phyloP scores from a whole-genome alignment of 164 flowering plant genomes.

The Sextonia rubra region DNA sequence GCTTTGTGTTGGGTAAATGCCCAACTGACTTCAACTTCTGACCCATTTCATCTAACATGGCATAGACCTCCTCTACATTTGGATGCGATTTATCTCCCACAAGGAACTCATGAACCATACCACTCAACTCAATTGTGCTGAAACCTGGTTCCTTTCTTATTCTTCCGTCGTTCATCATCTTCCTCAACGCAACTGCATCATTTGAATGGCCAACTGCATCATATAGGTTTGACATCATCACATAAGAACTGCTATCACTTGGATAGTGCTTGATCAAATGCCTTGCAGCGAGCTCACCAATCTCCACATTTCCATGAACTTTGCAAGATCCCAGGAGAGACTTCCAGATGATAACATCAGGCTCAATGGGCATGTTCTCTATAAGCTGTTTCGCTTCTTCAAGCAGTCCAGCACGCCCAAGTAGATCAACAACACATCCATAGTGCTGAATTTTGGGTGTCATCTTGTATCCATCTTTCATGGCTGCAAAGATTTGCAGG shows the following conservation, averaged over 20 bases:
- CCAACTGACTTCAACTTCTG: conserved; percentile 8
- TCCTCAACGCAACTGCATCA: conserved; percentile 13
- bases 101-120: conserved; percentile 13
- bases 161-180: conserved; percentile 12
- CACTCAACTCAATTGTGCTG: conserved; percentile 16
- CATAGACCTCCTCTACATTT: conserved; percentile 10
- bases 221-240: conserved; percentile 15
- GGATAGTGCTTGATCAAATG: conserved; percentile 12
- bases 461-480: conserved; percentile 9
- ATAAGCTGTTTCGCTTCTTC: conserved; percentile 18
- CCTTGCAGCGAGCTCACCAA: conserved; percentile 17
- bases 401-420: conserved; percentile 17
- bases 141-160: conserved; percentile 19
- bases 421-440: conserved; percentile 21
- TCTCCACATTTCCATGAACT: conserved; percentile 17
- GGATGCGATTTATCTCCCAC: conserved; percentile 18
- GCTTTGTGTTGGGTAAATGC: conserved; percentile 12
- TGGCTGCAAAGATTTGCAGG: conserved; percentile 13
- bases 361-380: conserved; percentile 20
- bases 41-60: conserved; percentile 15
- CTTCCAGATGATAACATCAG: conserved; percentile 18
- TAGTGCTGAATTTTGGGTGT: conserved; percentile 23
- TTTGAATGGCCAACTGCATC: conserved; percentile 7
- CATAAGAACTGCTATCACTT: conserved; percentile 15
- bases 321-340: conserved; percentile 20